Base-by-base conservation (phyloP, 139 green algal genomes). In the Tetratostichococcus sp. region DNA sequence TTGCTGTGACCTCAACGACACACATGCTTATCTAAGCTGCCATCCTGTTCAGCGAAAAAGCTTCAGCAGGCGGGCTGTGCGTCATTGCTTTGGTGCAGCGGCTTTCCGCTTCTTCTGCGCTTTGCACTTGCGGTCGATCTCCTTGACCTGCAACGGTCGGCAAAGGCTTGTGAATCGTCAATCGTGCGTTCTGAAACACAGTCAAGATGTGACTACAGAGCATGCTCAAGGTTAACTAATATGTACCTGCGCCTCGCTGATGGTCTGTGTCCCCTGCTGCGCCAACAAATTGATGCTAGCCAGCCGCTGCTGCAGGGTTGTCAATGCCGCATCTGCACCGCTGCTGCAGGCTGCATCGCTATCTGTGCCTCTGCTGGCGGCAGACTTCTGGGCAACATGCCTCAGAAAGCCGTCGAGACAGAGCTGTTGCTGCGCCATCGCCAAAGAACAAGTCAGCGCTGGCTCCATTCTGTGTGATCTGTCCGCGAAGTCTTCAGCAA, bases 101-200 rank as follows among this genome's bases (percentile, higher is more conserved):
- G 19, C 50, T 28, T 28, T 25, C 21, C 30, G 74, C n/a, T 73
- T 78, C 22, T 73, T 67, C 5, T 42, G 72, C 26, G 42, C 66
- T 43, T 78, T 78, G 19, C 71, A 67, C 43, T 69, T 67, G 8
- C 67, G 39, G 23, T 78, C 74, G 42, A 78, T 78, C 28, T 78
- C 72, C 8, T 30, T 28, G 2, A 73, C 74, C 74, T 78, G 43
- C 74, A 73, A 39, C 17, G 4, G 17, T 28, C 8, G 14, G 8
- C 8, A 50, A 50, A 50, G 14, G 39, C 21, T 21, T 71, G 66
- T 33, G 26, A 71, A 35, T 39, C 2, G 2, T n/a, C 14, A 71
- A 21, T 28, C 22, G 1, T 1, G 6, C 21, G 11, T 21, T 28
- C 35, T 14, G 6, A 32, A 30, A 34, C 67, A 3, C 21, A 32